These are phyloP conservation scores for Sicyos edulis DNA, from an alignment of 306 rosid genomes.

Conservation along the genomic window DNA sequence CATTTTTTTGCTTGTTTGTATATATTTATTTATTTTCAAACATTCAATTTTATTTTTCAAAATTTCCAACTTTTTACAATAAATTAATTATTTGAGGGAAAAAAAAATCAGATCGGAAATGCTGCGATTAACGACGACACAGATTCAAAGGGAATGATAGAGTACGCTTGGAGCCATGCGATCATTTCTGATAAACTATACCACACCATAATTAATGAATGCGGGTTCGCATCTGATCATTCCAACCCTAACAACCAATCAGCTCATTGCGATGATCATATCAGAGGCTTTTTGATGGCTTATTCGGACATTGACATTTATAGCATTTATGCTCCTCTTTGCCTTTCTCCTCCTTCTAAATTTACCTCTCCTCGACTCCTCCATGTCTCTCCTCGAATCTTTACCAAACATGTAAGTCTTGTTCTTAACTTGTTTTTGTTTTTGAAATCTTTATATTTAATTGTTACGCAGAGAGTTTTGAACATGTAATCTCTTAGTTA, in stretches of 20 bases:
- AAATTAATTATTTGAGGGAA: too few species aligned
- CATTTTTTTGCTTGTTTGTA: too few species aligned
- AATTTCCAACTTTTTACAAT: too few species aligned
- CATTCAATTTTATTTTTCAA: too few species aligned
- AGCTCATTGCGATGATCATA: constrained; percentile 23
- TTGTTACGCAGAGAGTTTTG: too few species aligned
- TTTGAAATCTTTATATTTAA: too few species aligned
- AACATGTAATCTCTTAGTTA: too few species aligned
- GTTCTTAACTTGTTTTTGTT: background rate
- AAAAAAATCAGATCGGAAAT: constrained; percentile 45
- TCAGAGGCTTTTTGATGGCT: constrained; percentile 23
- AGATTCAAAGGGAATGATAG: constrained; percentile 41
- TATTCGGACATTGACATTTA: constrained; percentile 41
- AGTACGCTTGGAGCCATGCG: constrained; percentile 59
- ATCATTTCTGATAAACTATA: constrained; percentile 42
- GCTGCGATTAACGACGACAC: constrained; percentile 40
- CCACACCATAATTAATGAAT: constrained; percentile 25
- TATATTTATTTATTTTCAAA: too few species aligned
- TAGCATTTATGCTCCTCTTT: constrained; percentile 46
- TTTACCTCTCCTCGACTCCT: constrained; percentile 19
- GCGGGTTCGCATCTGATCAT: constrained; percentile 22
- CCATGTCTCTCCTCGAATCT: constrained; percentile 34
- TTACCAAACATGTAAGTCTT: constrained; percentile 41
- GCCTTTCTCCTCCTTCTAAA: constrained; percentile 17
- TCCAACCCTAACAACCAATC: constrained; percentile 20